These are phyloP conservation scores for Brassica juncea DNA, from an alignment of 345 rosid species.

Conservation along the genomic window DNA sequence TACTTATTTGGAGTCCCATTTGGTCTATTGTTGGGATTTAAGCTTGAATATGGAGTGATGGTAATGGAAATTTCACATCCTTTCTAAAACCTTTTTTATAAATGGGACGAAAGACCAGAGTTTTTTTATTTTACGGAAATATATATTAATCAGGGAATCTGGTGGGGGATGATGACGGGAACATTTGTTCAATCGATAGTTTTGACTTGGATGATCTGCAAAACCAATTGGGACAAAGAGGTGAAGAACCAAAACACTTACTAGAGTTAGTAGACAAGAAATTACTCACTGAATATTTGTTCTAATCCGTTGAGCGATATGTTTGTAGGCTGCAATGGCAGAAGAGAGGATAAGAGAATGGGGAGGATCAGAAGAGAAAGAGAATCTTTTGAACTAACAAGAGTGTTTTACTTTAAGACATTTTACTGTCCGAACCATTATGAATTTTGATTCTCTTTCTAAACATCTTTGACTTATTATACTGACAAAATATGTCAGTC, in stretches of 20 bases:
- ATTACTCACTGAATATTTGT: not conserved
- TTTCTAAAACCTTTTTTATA: not conserved
- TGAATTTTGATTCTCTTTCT: not conserved
- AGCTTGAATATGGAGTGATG: slow-evolving; percentile 57
- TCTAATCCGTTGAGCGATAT: not conserved
- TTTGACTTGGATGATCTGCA: slow-evolving; percentile 49
- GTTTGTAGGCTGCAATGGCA: slow-evolving; percentile 65
- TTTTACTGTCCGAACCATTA: not conserved
- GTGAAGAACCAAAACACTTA: slow-evolving; percentile 28
- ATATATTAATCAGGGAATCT: slow-evolving; percentile 52
- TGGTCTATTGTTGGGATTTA: slow-evolving; percentile 69
- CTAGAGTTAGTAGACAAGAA: not conserved
- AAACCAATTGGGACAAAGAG: slow-evolving; percentile 65
- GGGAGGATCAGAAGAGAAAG: slow-evolving; percentile 53
- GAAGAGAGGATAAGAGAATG: slow-evolving; percentile 66
- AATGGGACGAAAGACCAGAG: not conserved
- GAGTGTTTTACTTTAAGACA: not conserved
- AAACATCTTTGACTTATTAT: not conserved
- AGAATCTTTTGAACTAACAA: slow-evolving; percentile 24
- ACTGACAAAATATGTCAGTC: not conserved
- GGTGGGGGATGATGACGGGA: slow-evolving; percentile 88
- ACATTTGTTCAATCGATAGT: slow-evolving; percentile 57
- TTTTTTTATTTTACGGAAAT: not conserved
- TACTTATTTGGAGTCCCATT: slow-evolving; percentile 71
- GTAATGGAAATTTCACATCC: slow-evolving; percentile 39